Base-by-base conservation (phyloP, 2,329 filamentous ascomycete genomes). In the Dactylonectria estremocensis region DNA sequence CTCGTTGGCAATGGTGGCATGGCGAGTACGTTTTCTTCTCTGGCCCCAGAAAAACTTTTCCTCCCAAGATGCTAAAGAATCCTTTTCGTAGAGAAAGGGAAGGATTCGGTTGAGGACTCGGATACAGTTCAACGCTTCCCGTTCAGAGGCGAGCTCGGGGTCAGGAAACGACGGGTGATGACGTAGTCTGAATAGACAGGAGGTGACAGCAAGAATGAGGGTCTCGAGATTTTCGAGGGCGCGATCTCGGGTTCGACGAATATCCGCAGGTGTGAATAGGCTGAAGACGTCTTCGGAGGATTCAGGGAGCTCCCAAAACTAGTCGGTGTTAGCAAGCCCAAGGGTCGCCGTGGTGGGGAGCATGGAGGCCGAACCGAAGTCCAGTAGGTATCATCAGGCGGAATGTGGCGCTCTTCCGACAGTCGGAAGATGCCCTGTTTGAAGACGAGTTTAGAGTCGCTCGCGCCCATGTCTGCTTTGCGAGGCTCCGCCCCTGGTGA, bases 241-340 rank as follows among this genome's bases (percentile, higher is more conserved):
- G 75, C 90, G 88, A 81, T 98, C 95, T 78, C 95, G 90, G 52
- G 94, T 95, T 73, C 95, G 91, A 69, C 95, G 93, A 70, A 98
- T 95, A 79, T 97, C 93, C 66, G 92, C 90, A 6, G 95, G 91
- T 43, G 95, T 95, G 83, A 98, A 98, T 68, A 98, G 89, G 79
- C 94, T 97, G 85, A 98, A 98, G 77, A 99, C 91, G 85, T 99
- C 96, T 79, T 98, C 96, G 59, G 94, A 91, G 14, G 95, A 95
- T 82, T 98, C 96, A 69, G 96, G 96, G 49, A 99, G 91, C 81
- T 97, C 94, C 95, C 95, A 98, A 84, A 98, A 98, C 93, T 98
- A 68, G 35, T 24, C 20, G 20, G 22, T 48, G 66, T 78, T 70
- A 78, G 76, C 69, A 67, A 56, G 61, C 52, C 52, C 60, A 55